Base-by-base conservation (phyloP, 768 basidiomycete genomes). In the Pleurotus sapidus region DNA sequence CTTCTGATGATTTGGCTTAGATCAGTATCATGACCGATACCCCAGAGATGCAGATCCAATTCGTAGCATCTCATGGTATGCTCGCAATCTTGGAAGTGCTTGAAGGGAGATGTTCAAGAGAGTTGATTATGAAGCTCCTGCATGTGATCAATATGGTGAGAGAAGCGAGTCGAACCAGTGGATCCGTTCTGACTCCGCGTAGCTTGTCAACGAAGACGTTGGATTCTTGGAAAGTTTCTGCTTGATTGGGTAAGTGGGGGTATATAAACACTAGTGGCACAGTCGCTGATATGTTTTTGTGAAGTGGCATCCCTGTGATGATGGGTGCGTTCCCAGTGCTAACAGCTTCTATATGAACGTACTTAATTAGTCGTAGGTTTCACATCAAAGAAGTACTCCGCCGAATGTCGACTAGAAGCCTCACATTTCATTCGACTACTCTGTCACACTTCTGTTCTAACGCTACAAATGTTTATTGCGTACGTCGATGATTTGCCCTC, bases 401-500 rank as follows among this genome's bases (percentile, higher is more conserved):
- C 91, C 11, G 95, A 97, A 68, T 97, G 95, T 64, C 86, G 97
- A 37, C 72, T 91, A n/a, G 92, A 98, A 67, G 96, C 95, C 0
- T 98, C 97, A 2, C 87, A 92, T 64, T 98, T 98, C 70, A 92
- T 99, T 53, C 87, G 92, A 24, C 73, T 95, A 12, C 82, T 98
- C 20, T 97, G 96, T 68, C 87, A 94, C 67, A 91, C 94, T 0
- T 98, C 96, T 2, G 88, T 94, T 9, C 72, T 97, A 60, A 99
- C 96, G 1, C 74, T 98, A 39, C 96, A 98, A 67, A 98, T 98
- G 96, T 98, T 98, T 74, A 97, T 98, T 60, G 91, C 94, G 93
- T 95, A 67, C 58, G 93, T 84, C 20, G 30, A n/a, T n/a, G 34
- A n/a, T 15, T 42, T 47, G 30, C 5, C 9, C 46, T 24, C 4